Evolutionary conservation across 2,329 filamentous ascomycete genomes (phyloP).

Genomic region (Aspergillus pseudoglaucus): DNA sequence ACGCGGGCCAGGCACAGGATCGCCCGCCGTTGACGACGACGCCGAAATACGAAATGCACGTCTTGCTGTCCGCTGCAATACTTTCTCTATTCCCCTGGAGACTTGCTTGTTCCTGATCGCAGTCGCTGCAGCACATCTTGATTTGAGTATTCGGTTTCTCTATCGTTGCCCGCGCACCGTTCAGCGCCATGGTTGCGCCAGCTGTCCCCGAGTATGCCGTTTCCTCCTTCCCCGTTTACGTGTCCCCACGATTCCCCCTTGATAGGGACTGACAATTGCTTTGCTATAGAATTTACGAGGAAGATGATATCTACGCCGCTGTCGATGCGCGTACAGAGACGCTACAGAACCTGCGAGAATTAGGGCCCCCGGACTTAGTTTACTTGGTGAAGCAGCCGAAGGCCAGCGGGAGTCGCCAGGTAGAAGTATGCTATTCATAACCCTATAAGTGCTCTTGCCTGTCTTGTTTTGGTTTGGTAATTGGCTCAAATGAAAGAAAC

Average conservation of each 20-base stretch:
- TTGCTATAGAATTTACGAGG: constrained; percentile 75
- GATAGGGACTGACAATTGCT: constrained; percentile 14
- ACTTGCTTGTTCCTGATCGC: constrained; percentile 3
- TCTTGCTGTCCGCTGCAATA: not conserved
- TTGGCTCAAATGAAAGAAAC: not conserved
- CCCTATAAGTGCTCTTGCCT: no score
- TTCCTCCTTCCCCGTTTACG: constrained; percentile 22
- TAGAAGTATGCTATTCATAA: constrained; percentile 21
- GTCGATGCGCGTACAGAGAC: constrained; percentile 90
- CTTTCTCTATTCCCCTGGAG: not conserved
- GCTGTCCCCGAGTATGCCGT: constrained; percentile 64
- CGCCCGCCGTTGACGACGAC: constrained; percentile 14
- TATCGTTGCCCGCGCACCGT: constrained; percentile 14
- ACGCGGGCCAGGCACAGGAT: constrained; percentile 8
- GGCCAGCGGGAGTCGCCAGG: constrained; percentile 53
- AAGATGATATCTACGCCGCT: constrained; percentile 75
- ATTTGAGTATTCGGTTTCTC: not conserved
- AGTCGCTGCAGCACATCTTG: not conserved
- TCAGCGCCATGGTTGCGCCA: constrained; percentile 60
- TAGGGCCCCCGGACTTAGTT: constrained; percentile 91
- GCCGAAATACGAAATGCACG: not conserved
- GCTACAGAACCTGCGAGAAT: constrained; percentile 75
- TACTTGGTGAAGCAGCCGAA: constrained; percentile 77
- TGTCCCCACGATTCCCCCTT: constrained; percentile 17
- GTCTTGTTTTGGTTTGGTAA: no score